A percentile compares a stretch with the other conserved stretches of the same genome.
Evolutionary conservation across 2,329 filamentous ascomycete species (phyloP).

Genomic region (Exophiala sp.): DNA sequence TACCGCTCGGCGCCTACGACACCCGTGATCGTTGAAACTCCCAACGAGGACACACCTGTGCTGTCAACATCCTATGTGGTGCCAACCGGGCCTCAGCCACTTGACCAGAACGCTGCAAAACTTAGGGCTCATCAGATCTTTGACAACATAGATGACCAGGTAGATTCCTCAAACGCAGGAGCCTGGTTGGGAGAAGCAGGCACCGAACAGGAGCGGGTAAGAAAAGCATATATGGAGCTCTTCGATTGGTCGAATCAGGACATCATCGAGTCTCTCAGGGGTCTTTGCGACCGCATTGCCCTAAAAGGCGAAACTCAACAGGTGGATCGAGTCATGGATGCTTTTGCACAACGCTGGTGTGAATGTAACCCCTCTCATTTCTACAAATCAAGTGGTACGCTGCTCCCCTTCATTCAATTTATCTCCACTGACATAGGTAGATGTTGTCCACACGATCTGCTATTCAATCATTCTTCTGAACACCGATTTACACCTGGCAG

Average conservation of each 20-base stretch:
- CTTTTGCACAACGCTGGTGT: slow-evolving; percentile 87
- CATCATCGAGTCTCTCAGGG: slow-evolving; percentile 72
- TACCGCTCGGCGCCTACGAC: slow-evolving; percentile 46
- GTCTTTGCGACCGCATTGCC: slow-evolving; percentile 75
- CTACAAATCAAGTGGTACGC: slow-evolving; percentile 79
- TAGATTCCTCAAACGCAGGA: slow-evolving; percentile 74
- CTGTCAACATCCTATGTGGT: slow-evolving; percentile 6
- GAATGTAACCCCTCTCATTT: slow-evolving; percentile 88
- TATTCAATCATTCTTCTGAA: slow-evolving; percentile 95
- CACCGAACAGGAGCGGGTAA: slow-evolving; percentile 50
- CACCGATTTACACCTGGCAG: slow-evolving; percentile 90
- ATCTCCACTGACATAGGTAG: slow-evolving; percentile 42
- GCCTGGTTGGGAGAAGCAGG: slow-evolving; percentile 78
- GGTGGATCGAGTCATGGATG: slow-evolving; percentile 87
- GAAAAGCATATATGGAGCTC: slow-evolving; percentile 82
- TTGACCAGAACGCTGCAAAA: slow-evolving; percentile 4
- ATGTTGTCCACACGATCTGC: slow-evolving; percentile 94
- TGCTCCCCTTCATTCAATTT: slow-evolving; percentile 12
- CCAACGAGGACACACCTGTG: slow-evolving; percentile 20
- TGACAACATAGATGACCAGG: slow-evolving; percentile 77
- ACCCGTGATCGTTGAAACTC: slow-evolving; percentile 35
- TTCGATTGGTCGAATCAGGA: slow-evolving; percentile 83
- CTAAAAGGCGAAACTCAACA: slow-evolving; percentile 93
- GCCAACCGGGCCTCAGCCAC: slow-evolving; percentile 4
- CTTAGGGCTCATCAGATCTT: slow-evolving; percentile 79